phyloP scores from a whole-genome alignment of 352 stramenopile genomes.

The Globisporangium echinulatum region DNA sequence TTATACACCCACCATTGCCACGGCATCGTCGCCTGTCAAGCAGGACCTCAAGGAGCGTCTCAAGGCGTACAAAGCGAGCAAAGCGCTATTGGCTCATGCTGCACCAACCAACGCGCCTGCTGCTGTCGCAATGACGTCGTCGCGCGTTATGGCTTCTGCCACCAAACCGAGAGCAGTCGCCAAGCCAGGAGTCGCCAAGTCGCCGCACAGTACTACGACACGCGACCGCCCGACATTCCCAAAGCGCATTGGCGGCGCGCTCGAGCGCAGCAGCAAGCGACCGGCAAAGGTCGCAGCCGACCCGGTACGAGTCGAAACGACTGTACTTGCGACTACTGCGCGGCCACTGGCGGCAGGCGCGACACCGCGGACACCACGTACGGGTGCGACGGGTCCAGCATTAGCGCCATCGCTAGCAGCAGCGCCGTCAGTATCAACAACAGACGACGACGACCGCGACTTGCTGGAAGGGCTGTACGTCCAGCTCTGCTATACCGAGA shows the following conservation, averaged over 20 bases:
- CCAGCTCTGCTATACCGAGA: constrained; percentile 45
- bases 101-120: not conserved
- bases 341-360: not conserved
- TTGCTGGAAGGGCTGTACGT: constrained; percentile 41
- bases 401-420: not conserved
- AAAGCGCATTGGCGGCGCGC: constrained; percentile 7
- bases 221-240: constrained; percentile 13
- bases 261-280: constrained; percentile 15
- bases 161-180: not conserved
- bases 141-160: too few species aligned
- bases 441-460: constrained; percentile 35
- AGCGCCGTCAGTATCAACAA: too few species aligned
- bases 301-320: constrained; percentile 3
- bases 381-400: not conserved
- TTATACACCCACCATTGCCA: not conserved
- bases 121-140: not conserved
- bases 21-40: not conserved
- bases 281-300: constrained; percentile 10
- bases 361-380: not conserved
- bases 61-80: constrained; percentile 34
- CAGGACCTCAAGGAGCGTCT: constrained; percentile 35
- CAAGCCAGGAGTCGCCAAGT: not conserved
- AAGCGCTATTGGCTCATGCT: constrained; percentile 12
- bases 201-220: not conserved
- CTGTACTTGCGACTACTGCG: not conserved